Percentiles rank a stretch among this genome's conserved stretches.
Conservation (phyloP, 352 stramenopile genomes). For the Pythium sp. region DNA sequence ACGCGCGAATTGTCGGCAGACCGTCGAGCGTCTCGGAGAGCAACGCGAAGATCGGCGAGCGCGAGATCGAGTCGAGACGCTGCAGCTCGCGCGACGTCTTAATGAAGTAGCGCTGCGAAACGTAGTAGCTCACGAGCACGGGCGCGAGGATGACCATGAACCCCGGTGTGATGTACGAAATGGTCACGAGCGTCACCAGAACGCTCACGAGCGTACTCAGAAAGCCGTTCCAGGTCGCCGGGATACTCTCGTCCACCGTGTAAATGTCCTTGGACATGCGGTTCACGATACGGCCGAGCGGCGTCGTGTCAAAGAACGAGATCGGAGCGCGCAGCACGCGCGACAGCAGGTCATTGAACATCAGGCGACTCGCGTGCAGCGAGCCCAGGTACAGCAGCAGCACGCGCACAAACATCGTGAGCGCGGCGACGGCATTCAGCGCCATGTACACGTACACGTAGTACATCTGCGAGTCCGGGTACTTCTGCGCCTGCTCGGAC, state of each 20-base stretch:
- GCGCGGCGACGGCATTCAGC: slow-evolving; percentile 56
- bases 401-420: slow-evolving; percentile 59
- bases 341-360: slow-evolving; percentile 63
- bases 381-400: slow-evolving; percentile 62
- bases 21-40: slow-evolving; percentile 94
- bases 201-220: slow-evolving; percentile 66
- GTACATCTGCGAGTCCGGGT: slow-evolving; percentile 63
- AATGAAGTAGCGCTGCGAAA: slow-evolving; percentile 92
- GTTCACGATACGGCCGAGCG: slow-evolving; percentile 72
- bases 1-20: slow-evolving; percentile 92
- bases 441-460: slow-evolving; percentile 84
- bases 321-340: slow-evolving; percentile 66
- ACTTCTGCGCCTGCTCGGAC: slow-evolving; percentile 67
- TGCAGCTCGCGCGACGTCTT: slow-evolving; percentile 91
- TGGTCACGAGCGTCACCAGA: slow-evolving; percentile 50
- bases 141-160: slow-evolving; percentile 76
- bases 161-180: slow-evolving; percentile 62
- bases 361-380: slow-evolving; percentile 49
- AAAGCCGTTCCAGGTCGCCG: slow-evolving; percentile 57
- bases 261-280: slow-evolving; percentile 74
- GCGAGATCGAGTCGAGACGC: slow-evolving; percentile 92
- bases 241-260: slow-evolving; percentile 69
- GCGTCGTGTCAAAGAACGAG: slow-evolving; percentile 81
- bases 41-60: slow-evolving; percentile 93
- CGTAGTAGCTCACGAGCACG: slow-evolving; percentile 54